Evolutionary conservation across 306 rosid species (phyloP).

Genomic region (Comarum palustre): DNA sequence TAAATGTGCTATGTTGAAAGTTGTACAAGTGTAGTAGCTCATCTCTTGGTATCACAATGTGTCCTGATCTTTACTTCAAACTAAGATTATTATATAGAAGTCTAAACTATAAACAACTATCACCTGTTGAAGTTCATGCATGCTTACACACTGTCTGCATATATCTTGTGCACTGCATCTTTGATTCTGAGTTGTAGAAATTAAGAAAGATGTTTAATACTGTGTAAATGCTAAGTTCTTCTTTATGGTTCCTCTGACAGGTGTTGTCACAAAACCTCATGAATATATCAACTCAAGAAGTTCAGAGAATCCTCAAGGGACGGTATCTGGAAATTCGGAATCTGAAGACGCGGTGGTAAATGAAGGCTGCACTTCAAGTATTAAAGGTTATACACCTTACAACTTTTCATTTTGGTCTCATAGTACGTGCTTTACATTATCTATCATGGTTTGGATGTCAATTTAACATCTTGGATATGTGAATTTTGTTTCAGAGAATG

Average conservation of each 20-base stretch:
- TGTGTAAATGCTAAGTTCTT: constrained; percentile 18
- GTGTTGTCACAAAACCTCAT: constrained; percentile 41
- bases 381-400: constrained; percentile 41
- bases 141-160: background rate
- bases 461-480: background rate
- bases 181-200: background rate
- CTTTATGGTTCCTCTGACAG: constrained; percentile 39
- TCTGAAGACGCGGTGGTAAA: constrained; percentile 42
- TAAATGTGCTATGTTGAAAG: background rate
- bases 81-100: background rate
- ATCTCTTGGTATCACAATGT: background rate
- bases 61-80: background rate
- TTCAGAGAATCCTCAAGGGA: constrained; percentile 42
- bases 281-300: constrained; percentile 41
- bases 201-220: background rate
- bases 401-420: background rate
- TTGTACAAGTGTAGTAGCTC: background rate
- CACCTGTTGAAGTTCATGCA: background rate
- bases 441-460: constrained; percentile 4
- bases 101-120: background rate
- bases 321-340: constrained; percentile 35
- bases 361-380: constrained; percentile 46
- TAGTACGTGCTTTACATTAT: background rate
- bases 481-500: constrained; percentile 47
- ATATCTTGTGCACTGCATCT: background rate